Percentiles rank a stretch among this genome's conserved stretches.
These are phyloP conservation scores for Pythium phragmitis DNA, from an alignment of 352 stramenopile species.

Conservation along the genomic window DNA sequence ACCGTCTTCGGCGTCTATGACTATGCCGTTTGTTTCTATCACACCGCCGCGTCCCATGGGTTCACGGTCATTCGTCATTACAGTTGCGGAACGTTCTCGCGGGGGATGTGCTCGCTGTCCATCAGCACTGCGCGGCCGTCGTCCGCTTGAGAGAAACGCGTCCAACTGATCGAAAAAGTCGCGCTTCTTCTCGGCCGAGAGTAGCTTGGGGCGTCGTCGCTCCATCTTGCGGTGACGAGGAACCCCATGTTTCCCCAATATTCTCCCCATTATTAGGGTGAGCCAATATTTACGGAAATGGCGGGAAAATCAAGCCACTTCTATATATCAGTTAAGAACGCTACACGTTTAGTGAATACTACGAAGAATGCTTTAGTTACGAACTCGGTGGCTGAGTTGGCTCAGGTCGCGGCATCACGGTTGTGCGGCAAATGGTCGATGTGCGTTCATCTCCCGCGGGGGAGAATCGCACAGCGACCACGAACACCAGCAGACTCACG, in stretches of 20 bases:
- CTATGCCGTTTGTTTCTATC: neutral
- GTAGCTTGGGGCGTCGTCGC: slow-evolving; percentile 26
- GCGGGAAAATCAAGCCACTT: too few relatives aligned
- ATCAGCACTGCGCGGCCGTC: neutral
- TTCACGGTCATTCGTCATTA: slow-evolving; percentile 24
- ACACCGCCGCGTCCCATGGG: slow-evolving; percentile 23
- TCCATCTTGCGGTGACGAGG: slow-evolving; percentile 8
- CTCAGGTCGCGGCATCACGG: too few relatives aligned
- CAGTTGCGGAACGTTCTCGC: slow-evolving; percentile 7
- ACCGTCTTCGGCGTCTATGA: slow-evolving; percentile 1
- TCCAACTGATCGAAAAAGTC: slow-evolving; percentile 50
- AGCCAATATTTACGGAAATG: neutral
- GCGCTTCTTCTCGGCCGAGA: slow-evolving; percentile 40
- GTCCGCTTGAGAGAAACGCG: slow-evolving; percentile 27
- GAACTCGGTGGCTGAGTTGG: too few relatives aligned
- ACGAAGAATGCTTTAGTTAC: neutral
- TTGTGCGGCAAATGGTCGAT: too few relatives aligned
- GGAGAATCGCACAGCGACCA: slow-evolving; percentile 15
- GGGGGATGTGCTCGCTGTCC: neutral
- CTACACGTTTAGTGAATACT: slow-evolving; percentile 7
- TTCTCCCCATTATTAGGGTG: neutral
- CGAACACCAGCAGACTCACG: slow-evolving; percentile 31
- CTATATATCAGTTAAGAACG: slow-evolving; percentile 20
- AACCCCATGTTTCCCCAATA: slow-evolving; percentile 9
- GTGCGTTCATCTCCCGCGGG: neutral